phyloP scores from a whole-genome alignment of 768 basidiomycete genomes.

The Candolleomyces efflorescens region DNA sequence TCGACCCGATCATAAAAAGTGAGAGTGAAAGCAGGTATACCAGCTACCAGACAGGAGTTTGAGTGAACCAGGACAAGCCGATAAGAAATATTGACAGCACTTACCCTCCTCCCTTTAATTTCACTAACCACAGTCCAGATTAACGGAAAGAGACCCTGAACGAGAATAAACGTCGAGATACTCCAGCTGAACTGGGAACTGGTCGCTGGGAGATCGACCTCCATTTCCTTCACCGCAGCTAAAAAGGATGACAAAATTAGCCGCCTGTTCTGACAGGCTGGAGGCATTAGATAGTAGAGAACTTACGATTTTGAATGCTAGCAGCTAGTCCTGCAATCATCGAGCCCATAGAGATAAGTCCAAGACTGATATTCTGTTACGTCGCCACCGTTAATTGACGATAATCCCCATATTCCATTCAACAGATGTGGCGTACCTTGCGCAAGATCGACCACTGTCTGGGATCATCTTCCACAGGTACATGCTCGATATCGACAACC shows the following conservation, averaged over 20 bases:
- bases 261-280: neutral
- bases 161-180: constrained; percentile 66
- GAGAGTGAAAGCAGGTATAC: constrained; percentile 52
- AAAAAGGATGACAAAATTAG: neutral
- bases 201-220: constrained; percentile 55
- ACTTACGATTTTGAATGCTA: constrained; percentile 64
- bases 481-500: constrained; percentile 44
- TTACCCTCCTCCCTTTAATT: constrained; percentile 69
- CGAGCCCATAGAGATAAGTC: constrained; percentile 46
- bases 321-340: constrained; percentile 55
- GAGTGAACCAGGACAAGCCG: neutral
- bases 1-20: constrained; percentile 51
- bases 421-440: constrained; percentile 41
- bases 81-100: no score
- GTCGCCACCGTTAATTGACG: neutral
- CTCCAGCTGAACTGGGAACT: constrained; percentile 60
- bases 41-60: constrained; percentile 20
- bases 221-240: constrained; percentile 65
- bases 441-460: constrained; percentile 51
- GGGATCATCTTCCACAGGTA: constrained; percentile 57
- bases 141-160: constrained; percentile 67
- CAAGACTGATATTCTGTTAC: constrained; percentile 38
- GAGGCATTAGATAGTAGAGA: neutral
- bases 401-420: no score
- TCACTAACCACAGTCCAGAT: constrained; percentile 71